A percentile compares a stretch with the other conserved stretches of the same genome.
phyloP scores from a whole-genome alignment of 2,329 filamentous ascomycete genomes.

The Penicillium psychrosexuale region DNA sequence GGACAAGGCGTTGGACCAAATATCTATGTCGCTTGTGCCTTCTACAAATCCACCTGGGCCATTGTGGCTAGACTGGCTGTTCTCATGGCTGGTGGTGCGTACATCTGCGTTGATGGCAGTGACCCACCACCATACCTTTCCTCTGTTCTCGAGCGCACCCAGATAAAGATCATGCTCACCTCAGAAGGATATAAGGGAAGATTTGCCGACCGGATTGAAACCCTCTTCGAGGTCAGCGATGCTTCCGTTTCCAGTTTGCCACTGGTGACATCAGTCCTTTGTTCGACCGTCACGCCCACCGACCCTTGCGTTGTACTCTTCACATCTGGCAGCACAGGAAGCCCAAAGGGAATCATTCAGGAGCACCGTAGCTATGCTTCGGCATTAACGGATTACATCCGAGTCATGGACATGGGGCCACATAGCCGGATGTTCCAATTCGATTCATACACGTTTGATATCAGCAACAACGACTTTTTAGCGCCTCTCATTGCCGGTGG shows the following conservation, averaged over 20 bases:
- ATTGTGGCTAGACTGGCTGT: slow-evolving; percentile 21
- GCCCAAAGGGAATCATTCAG: slow-evolving; percentile 28
- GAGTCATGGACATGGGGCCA: slow-evolving; percentile 15
- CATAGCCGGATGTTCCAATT: slow-evolving; percentile 27
- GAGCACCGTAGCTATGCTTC: slow-evolving; percentile 25
- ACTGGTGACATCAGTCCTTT: not conserved
- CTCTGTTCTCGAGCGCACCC: slow-evolving; percentile 70
- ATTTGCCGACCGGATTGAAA: slow-evolving; percentile 8
- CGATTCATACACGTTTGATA: slow-evolving; percentile 29
- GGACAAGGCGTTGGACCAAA: slow-evolving; percentile 15
- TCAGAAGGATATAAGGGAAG: slow-evolving; percentile 8
- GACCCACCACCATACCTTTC: slow-evolving; percentile 68
- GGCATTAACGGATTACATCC: slow-evolving; percentile 21
- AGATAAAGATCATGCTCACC: slow-evolving; percentile 65
- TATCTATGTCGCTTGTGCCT: slow-evolving; percentile 15
- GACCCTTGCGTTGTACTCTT: slow-evolving; percentile 26
- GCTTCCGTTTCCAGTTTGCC: slow-evolving; percentile 5
- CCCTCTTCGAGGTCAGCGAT: slow-evolving; percentile 13
- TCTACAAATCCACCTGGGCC: slow-evolving; percentile 23
- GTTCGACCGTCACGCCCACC: slow-evolving; percentile 9
- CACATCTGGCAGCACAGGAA: slow-evolving; percentile 28
- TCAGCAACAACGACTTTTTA: slow-evolving; percentile 29
- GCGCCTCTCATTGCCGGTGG: slow-evolving; percentile 22
- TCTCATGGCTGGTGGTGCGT: slow-evolving; percentile 47
- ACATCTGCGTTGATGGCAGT: slow-evolving; percentile 71